A percentile compares a stretch with the other conserved stretches of the same genome.
Evolutionary conservation across 371 early-diverging fungal species (phyloP).

Genomic region (Gilbertella persicaria): DNA sequence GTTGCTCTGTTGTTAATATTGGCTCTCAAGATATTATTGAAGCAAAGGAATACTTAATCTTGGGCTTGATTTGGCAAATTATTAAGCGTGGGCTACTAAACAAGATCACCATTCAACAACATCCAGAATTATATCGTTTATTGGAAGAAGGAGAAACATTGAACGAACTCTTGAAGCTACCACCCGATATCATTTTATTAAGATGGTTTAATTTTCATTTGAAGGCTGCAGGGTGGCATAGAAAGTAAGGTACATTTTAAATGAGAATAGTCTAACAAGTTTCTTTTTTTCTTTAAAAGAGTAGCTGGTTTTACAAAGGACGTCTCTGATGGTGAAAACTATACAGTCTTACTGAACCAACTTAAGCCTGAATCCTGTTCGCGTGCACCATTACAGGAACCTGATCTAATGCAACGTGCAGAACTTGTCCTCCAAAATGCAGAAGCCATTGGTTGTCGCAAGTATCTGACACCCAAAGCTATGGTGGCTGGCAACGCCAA

Average conservation of each 20-base stretch:
- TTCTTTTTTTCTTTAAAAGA: constrained; percentile 21
- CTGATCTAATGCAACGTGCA: constrained; percentile 79
- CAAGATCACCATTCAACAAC: constrained; percentile 94
- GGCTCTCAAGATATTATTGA: constrained; percentile 94
- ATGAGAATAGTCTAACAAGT: constrained; percentile 9
- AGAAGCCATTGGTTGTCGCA: constrained; percentile 88
- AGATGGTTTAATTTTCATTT: constrained; percentile 98
- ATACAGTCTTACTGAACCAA: constrained; percentile 91
- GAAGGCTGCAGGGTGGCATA: constrained; percentile 87
- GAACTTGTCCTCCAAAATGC: constrained; percentile 89
- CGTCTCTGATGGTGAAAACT: constrained; percentile 94
- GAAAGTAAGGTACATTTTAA: no score
- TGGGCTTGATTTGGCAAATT: constrained; percentile 98
- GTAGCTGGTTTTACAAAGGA: constrained; percentile 91
- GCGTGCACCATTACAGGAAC: constrained; percentile 78
- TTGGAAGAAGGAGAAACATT: constrained; percentile 90
- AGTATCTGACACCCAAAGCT: constrained; percentile 92
- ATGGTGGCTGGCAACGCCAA: constrained; percentile 93
- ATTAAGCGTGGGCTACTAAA: constrained; percentile 94
- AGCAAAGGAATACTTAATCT: constrained; percentile 90
- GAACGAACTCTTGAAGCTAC: constrained; percentile 88
- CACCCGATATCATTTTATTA: constrained; percentile 93
- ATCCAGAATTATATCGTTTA: constrained; percentile 95
- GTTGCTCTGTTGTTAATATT: constrained; percentile 95
- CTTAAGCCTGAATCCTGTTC: constrained; percentile 85